Base-by-base conservation (phyloP, 768 basidiomycete species). In the Lactarius pseudohatsudake region DNA sequence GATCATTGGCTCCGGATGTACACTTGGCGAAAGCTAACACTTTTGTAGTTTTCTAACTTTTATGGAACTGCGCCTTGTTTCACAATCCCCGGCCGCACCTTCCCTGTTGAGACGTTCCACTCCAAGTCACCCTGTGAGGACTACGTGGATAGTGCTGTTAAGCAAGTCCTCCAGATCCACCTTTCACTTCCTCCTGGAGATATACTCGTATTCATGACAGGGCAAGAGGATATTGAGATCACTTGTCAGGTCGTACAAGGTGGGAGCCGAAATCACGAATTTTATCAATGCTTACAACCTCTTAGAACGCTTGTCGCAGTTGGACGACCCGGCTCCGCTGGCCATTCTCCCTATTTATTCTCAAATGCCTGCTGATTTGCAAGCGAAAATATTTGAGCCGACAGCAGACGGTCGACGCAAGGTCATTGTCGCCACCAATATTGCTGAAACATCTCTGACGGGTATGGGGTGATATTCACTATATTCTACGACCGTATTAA, bases 161-260 rank as follows among this genome's bases (percentile, higher is more conserved):
- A 98, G 80, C 96, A 99, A 77, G 92, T 98, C 18, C 83, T 98
- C 34, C 93, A 96, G 74, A 98, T 99, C 54, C 96, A 99, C 75
- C 81, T 98, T 47, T 94, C 96, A 2, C 84, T 91, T 20, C 94
- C 96, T 26, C 86, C 87, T 0, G 97, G 97, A 16, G 97, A 99
- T 78, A 92, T 98, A 60, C 81, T 99, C 50, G 94, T 98, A 30
- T 99, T 99, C 77, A 98, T 98, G 96, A 99, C 97, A 32, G 97
- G 97, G 43, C 97, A 98, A 79, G 97, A 98, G 78, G 96, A 99
- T 75, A 99, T 99, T 67, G 96, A 98, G 77, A 85, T 94, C 36
- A 98, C 95, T 13, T 99, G 97, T 74, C 91, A 93, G 73, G 96
- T 98, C 38, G 81, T 98, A 22, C 85, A 90, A 76, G 95, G 95